Percentiles rank a stretch among this genome's conserved stretches.
Evolutionary conservation across 1,139 yeast species (phyloP).

Genomic region (Kodamaea fungicola): DNA sequence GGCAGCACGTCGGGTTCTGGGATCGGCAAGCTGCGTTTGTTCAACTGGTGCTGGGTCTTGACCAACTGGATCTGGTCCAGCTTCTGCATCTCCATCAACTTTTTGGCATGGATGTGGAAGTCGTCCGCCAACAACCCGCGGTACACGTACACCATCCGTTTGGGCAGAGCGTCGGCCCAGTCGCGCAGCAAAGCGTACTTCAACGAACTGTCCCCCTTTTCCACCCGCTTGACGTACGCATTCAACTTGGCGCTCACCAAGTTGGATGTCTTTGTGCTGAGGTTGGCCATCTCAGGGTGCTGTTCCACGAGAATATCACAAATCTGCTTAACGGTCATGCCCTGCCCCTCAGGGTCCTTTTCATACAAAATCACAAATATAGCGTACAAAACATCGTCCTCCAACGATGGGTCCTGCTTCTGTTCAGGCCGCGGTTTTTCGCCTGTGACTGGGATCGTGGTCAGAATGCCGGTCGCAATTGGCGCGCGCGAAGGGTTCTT

Average conservation of each 20-base stretch:
- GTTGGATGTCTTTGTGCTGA: slow-evolving; percentile 78
- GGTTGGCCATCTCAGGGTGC: slow-evolving; percentile 78
- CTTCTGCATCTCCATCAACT: slow-evolving; percentile 44
- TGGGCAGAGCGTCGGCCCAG: slow-evolving; percentile 87
- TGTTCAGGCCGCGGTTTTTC: slow-evolving; percentile 72
- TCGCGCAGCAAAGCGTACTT: slow-evolving; percentile 75
- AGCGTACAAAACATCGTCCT: slow-evolving; percentile 72
- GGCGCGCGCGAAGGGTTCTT: slow-evolving; percentile 40
- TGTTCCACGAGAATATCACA: slow-evolving; percentile 69
- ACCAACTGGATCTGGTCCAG: slow-evolving; percentile 10
- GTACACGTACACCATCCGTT: slow-evolving; percentile 83
- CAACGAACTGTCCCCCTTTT: slow-evolving; percentile 70
- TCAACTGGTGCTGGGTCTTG: not conserved
- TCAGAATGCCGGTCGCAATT: slow-evolving; percentile 70
- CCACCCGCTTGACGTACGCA: slow-evolving; percentile 80
- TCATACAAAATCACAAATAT: slow-evolving; percentile 69
- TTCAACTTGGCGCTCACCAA: slow-evolving; percentile 76
- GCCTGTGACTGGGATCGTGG: slow-evolving; percentile 77
- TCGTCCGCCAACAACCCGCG: slow-evolving; percentile 72
- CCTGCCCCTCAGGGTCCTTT: slow-evolving; percentile 61
- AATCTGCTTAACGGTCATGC: slow-evolving; percentile 83
- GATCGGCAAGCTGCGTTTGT: not conserved
- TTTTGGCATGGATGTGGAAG: slow-evolving; percentile 65
- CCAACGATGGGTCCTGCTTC: slow-evolving; percentile 57
- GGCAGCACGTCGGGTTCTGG: slow-evolving; percentile 3